Base-by-base conservation (phyloP, 768 basidiomycete species). In the Leccinum ochraceum region DNA sequence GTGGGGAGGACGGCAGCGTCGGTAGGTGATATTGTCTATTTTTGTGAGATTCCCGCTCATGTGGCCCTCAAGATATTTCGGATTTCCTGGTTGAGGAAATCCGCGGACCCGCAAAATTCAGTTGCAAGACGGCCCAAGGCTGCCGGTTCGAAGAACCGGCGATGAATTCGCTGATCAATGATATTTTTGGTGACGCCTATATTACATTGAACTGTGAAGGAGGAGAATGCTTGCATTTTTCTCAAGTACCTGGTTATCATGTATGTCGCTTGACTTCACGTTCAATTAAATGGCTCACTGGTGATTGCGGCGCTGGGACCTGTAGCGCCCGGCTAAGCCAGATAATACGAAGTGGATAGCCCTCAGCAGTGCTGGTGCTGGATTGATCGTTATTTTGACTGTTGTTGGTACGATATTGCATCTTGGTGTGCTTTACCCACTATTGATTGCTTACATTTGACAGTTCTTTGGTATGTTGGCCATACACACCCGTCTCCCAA, bases 71-170 rank as follows among this genome's bases (percentile, higher is more conserved):
- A 63, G 95, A 98, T 74, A 98, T 99, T 68, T 86, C 87, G 54
- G 97, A 99, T 54, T 98, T 98, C 75, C 79, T 99, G 61, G 83
- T 78, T 24, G 89, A 97, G 68, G 86, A 90, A 64, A 97, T 98
- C 71, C 88, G 84, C 59, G 97, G 97, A 0, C 97, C 97, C 0
- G 97, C 91, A 0, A 78, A 79, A 10, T 98, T 99, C 74, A 87
- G 82, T 63, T 96, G 96, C 77, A 80, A 71, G 59, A 72, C 81
- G 2, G 89, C 86, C 16, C 73, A 80, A 52, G 91, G 87, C 8
- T 98, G 95, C 76, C 84, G 81, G 62, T 99, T 99, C 67, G 90
- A 95, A 72, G 97, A 99, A 68, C 92, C 94, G 0, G 94, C 91
- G 0, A 98, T 99, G 97, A 97, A 99, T 69, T 81, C 88, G 34